Evolutionary conservation across 1,139 yeast genomes (phyloP), one percentile per base, ranked within the genome.

Genomic region (Suhomyces bolitotheri): DNA sequence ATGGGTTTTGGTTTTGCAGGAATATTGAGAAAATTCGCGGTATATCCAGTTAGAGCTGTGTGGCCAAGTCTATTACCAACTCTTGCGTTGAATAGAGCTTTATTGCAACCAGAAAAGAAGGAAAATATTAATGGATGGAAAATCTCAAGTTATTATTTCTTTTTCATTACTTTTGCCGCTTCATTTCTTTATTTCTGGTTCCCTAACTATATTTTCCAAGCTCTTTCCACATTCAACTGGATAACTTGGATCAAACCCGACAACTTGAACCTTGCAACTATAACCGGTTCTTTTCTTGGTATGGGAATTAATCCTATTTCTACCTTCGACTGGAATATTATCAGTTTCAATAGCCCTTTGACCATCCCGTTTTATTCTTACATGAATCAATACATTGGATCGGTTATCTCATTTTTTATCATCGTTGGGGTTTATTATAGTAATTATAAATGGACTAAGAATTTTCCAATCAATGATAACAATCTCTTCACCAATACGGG

Each of bases 321-420:
- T 11, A 32, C 50, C 3, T 50, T 50, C 20, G 57, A 52, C 29
- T 51, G 54, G 54, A 44, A 44, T 21, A 20, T 50, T 11, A 46
- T 33, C 7, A 14, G 21, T 11, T 39, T 9, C 31, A 42, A 36
- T 24, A 31, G 43, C 6, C 43, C 50, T 22, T 26, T 30, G 12
- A 22, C 40, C 8, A n/a, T 40, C 9, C 54, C 54, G 9, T 44
- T 50, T 12, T 68, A 55, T 45, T 62, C 73, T 1, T 64, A 64
- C 38, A 58, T 53, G 9, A 68, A 65, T 40, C 60, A 56, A 32
- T 68, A 61, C 43, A 31, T 63, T 14, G 75, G 75, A 1, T 45
- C 62, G 19, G 10, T 65, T 1, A 21, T 67, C 8, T 70, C 56
- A 1, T 65, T 66, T 37, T 34, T 61, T 26, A 54, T 56, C 15